Conservation (phyloP, 371 early-diverging fungal genomes). For the Mucor saturninus region DNA sequence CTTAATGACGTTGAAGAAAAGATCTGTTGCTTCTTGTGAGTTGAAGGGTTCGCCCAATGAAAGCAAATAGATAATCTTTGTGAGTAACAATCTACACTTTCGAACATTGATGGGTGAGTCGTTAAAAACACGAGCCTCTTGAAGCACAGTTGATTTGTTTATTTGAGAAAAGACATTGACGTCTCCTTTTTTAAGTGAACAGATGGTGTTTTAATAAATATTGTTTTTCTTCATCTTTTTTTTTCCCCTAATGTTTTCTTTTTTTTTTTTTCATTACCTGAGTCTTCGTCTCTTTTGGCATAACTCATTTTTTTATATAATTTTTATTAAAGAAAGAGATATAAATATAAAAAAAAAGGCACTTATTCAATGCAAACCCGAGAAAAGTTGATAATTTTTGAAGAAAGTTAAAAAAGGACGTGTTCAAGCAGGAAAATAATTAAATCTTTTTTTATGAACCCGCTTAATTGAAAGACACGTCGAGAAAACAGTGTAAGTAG, state of each 20-base stretch:
- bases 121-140: conserved; percentile 97
- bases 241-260: background rate
- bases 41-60: conserved; percentile 89
- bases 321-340: background rate
- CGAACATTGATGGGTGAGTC: conserved; percentile 94
- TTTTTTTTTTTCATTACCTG: conserved; percentile 30
- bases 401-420: conserved; percentile 5
- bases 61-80: conserved; percentile 92
- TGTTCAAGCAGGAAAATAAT: conserved; percentile 11
- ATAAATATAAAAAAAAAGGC: background rate
- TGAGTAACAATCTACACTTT: conserved; percentile 90
- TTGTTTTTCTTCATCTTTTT: conserved; percentile 34
- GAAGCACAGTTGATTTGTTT: conserved; percentile 93
- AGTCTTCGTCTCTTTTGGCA: conserved; percentile 67
- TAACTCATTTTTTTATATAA: conserved; percentile 56
- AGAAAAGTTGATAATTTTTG: too few species aligned
- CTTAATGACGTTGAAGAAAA: conserved; percentile 97
- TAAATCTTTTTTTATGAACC: background rate
- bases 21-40: conserved; percentile 93
- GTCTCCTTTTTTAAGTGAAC: conserved; percentile 34
- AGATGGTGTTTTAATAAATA: background rate
- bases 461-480: conserved; percentile 13
- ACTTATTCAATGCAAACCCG: too few species aligned
- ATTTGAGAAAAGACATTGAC: conserved; percentile 66
- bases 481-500: background rate